A percentile compares a stretch with the other conserved stretches of the same genome.
phyloP scores from a whole-genome alignment of 495 filamentous ascomycete species.

The Neurospora cerealis region DNA sequence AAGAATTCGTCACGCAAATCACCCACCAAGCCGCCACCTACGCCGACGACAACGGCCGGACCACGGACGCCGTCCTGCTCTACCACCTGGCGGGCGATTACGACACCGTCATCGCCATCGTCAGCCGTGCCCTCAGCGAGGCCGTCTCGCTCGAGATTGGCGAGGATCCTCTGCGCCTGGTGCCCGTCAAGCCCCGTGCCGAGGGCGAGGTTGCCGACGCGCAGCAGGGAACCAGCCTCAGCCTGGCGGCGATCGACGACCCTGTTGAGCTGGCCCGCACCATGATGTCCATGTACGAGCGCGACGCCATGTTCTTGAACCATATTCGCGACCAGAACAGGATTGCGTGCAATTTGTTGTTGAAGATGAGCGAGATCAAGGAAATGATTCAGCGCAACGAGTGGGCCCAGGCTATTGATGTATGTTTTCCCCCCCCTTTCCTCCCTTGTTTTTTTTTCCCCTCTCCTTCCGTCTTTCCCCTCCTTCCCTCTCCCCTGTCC shows the following conservation, averaged over 20 bases:
- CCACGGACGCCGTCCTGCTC: conserved; percentile 83
- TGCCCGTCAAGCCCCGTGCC: conserved; percentile 63
- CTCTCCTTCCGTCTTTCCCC: neutral
- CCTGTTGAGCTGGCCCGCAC: conserved; percentile 66
- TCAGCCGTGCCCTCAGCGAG: conserved; percentile 85
- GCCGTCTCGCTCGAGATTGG: conserved; percentile 74
- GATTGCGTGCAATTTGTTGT: conserved; percentile 58
- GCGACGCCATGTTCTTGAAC: conserved; percentile 60
- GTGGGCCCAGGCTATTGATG: conserved; percentile 74
- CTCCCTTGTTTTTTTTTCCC: neutral
- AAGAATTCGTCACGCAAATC: conserved; percentile 76
- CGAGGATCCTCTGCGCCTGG: conserved; percentile 59
- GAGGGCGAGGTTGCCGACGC: conserved; percentile 20
- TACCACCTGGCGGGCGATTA: conserved; percentile 94
- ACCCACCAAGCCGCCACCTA: conserved; percentile 82
- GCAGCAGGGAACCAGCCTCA: conserved; percentile 51
- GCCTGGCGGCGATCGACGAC: conserved; percentile 78
- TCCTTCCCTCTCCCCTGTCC: neutral
- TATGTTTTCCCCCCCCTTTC: conserved; percentile 39
- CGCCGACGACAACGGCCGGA: conserved; percentile 87
- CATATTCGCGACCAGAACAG: conserved; percentile 58
- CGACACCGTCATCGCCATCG: conserved; percentile 76
- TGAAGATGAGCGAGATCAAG: conserved; percentile 73
- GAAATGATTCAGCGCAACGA: conserved; percentile 52
- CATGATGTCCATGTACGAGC: conserved; percentile 73